phyloP scores from a whole-genome alignment of 768 basidiomycete genomes.

The Cystofilobasidium bisporidii region DNA sequence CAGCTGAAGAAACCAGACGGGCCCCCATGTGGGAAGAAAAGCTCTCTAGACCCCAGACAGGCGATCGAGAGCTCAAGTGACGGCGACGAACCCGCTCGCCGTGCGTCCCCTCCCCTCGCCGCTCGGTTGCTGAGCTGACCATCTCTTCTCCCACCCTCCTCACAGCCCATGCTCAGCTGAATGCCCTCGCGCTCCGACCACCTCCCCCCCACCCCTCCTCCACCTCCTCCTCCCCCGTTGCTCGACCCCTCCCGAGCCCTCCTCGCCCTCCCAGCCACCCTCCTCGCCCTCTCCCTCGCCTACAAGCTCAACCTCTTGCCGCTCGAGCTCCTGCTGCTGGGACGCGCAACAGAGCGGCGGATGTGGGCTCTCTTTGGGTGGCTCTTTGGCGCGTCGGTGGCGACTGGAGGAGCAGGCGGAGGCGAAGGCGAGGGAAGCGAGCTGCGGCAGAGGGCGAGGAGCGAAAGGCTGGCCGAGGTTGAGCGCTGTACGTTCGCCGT shows the following conservation, averaged over 20 bases:
- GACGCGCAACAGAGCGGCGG: not conserved
- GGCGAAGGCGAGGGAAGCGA: not conserved
- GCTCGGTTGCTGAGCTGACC: too few species aligned
- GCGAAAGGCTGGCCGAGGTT: not conserved
- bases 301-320: slow-evolving; percentile 4
- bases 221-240: not conserved
- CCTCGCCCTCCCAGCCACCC: not conserved
- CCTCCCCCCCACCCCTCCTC: not conserved
- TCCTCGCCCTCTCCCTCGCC: not conserved
- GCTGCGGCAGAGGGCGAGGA: not conserved
- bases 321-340: not conserved
- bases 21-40: too few species aligned
- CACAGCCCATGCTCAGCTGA: too few species aligned
- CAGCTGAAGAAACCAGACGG: too few species aligned
- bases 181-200: not conserved
- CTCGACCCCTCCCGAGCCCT: not conserved
- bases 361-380: not conserved
- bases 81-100: not conserved
- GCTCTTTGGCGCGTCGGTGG: not conserved
- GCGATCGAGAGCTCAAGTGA: not conserved
- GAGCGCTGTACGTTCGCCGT: slow-evolving; percentile 7
- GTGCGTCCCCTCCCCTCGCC: not conserved
- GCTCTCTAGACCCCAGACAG: too few species aligned
- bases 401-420: not conserved
- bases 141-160: too few species aligned